Percentiles rank a stretch among this genome's conserved stretches.
These are phyloP conservation scores for Fusarium liriodendri DNA, from an alignment of 2,329 filamentous ascomycete genomes.

Conservation along the genomic window DNA sequence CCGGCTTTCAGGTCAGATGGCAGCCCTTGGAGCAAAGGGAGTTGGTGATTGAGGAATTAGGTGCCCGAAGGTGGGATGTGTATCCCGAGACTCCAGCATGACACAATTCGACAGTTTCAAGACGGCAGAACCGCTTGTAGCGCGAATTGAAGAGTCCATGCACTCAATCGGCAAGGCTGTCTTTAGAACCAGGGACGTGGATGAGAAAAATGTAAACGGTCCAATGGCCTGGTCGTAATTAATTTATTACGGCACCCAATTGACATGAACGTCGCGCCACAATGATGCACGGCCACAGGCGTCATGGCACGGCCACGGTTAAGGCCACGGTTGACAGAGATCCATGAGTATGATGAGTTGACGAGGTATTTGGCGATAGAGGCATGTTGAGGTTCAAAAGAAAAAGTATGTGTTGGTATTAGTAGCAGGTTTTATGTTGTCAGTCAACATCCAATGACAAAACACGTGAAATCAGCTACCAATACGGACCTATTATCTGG, in stretches of 20 bases:
- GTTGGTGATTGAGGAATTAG: neutral
- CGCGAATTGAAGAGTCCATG: slow-evolving; percentile 3
- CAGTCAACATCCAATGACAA: neutral
- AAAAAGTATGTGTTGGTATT: neutral
- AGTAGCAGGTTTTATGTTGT: neutral
- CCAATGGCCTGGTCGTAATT: slow-evolving; percentile 29
- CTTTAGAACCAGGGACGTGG: slow-evolving; percentile 5
- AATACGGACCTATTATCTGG: neutral
- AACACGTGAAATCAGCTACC: neutral
- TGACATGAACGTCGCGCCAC: slow-evolving; percentile 37
- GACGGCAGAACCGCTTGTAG: neutral
- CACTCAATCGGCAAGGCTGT: slow-evolving; percentile 18
- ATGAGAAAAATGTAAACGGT: neutral
- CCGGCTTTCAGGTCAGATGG: neutral
- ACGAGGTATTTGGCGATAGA: neutral
- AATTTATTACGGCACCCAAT: slow-evolving; percentile 24
- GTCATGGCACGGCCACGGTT: neutral
- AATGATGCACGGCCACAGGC: slow-evolving; percentile 25
- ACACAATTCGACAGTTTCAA: neutral
- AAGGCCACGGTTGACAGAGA: neutral
- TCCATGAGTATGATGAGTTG: neutral
- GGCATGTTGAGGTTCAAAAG: neutral
- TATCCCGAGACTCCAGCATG: neutral
- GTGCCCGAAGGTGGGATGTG: neutral
- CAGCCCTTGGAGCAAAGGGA: neutral